A percentile compares a stretch with the other conserved stretches of the same genome.
Evolutionary conservation across 352 stramenopile species (phyloP).

Genomic region (Phytophthora constricta): DNA sequence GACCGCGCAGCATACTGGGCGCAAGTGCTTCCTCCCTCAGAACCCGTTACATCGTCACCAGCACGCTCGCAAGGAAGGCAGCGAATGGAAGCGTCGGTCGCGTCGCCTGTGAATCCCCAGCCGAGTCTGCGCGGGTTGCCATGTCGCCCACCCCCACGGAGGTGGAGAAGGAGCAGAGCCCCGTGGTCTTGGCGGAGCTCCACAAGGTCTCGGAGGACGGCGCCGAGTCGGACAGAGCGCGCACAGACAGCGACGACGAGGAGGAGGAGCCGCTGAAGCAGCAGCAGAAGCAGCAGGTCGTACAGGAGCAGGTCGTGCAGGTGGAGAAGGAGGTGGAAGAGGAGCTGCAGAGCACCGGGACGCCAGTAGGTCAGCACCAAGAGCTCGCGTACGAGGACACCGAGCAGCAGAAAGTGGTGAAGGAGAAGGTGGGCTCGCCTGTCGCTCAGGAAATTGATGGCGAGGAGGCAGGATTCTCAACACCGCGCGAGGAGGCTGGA

Average conservation of each 20-base stretch:
- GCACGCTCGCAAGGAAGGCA: conserved; percentile 3
- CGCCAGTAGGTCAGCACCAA: too few species aligned
- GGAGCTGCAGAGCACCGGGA: too few species aligned
- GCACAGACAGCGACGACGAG: conserved; percentile 41
- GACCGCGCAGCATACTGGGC: conserved; percentile 21
- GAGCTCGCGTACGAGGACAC: too few species aligned
- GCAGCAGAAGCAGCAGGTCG: conserved; percentile 6
- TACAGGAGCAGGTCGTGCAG: neutral
- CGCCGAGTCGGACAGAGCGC: conserved; percentile 39
- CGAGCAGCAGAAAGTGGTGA: conserved; percentile 1
- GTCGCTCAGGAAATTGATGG: neutral
- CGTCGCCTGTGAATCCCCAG: conserved; percentile 11
- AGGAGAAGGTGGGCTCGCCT: neutral
- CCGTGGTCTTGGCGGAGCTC: conserved; percentile 12
- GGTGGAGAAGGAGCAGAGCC: conserved; percentile 40
- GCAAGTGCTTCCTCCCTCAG: conserved; percentile 20
- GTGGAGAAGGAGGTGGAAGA: neutral
- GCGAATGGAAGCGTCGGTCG: conserved; percentile 34
- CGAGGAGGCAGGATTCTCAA: neutral
- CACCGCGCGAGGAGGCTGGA: neutral
- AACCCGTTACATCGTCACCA: conserved; percentile 31
- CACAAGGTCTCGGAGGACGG: conserved; percentile 28
- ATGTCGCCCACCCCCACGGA: conserved; percentile 17
- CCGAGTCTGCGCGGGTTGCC: neutral
- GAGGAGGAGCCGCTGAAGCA: conserved; percentile 26